These are phyloP conservation scores for Stagonosporopsis vannaccii DNA, from an alignment of 2,329 filamentous ascomycete genomes.

Conservation along the genomic window DNA sequence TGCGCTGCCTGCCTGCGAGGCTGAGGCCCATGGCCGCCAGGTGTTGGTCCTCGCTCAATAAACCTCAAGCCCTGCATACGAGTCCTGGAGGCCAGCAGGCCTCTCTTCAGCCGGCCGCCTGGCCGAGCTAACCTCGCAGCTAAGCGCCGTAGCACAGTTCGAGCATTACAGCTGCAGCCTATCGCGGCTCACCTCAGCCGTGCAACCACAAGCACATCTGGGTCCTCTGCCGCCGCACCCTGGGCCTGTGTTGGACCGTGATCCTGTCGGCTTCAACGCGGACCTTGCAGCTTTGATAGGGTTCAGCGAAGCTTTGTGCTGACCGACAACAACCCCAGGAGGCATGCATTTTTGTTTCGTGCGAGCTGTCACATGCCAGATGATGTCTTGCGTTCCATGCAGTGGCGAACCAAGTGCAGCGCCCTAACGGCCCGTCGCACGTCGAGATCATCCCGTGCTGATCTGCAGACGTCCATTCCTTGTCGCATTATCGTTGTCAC, in stretches of 20 bases:
- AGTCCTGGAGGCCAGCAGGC: background rate
- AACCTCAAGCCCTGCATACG: slow-evolving; percentile 16
- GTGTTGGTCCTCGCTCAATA: slow-evolving; percentile 9
- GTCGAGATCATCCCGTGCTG: slow-evolving; percentile 34
- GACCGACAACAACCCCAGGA: slow-evolving; percentile 2
- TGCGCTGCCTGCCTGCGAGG: background rate
- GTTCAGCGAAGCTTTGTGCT: slow-evolving; percentile 11
- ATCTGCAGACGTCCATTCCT: slow-evolving; percentile 26
- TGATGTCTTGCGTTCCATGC: slow-evolving; percentile 30
- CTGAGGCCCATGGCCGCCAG: background rate
- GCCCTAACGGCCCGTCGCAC: slow-evolving; percentile 38
- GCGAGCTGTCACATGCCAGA: slow-evolving; percentile 39
- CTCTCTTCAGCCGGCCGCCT: slow-evolving; percentile 9
- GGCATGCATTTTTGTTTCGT: slow-evolving; percentile 4
- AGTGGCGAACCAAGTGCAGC: slow-evolving; percentile 35
- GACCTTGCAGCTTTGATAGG: slow-evolving; percentile 22
- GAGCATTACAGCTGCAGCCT: slow-evolving; percentile 29
- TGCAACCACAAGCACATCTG: slow-evolving; percentile 28
- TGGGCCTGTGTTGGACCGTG: slow-evolving; percentile 24
- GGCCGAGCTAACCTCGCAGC: slow-evolving; percentile 17
- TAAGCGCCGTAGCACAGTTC: slow-evolving; percentile 36
- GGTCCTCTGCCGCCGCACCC: slow-evolving; percentile 38
- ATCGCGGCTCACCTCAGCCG: slow-evolving; percentile 30
- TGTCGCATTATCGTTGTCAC: slow-evolving; percentile 7
- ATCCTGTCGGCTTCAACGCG: slow-evolving; percentile 22